A percentile compares a stretch with the other conserved stretches of the same genome.
phyloP scores from a whole-genome alignment of 2,329 filamentous ascomycete genomes.

The Cryphonectria japonica region DNA sequence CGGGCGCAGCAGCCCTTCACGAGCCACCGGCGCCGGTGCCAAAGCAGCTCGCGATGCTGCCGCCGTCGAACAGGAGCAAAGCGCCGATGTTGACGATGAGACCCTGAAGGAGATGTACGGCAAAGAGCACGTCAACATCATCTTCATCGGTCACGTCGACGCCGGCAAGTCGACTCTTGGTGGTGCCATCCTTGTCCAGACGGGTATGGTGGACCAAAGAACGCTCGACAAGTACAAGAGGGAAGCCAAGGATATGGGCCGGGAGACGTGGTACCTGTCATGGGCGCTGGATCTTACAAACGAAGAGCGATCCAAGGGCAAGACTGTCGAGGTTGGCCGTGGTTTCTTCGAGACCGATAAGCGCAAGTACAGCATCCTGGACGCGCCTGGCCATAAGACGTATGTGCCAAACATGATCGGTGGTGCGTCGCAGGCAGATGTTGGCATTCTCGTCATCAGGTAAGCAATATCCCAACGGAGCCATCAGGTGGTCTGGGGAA shows the following conservation, averaged over 20 bases:
- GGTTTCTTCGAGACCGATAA: constrained; percentile 98
- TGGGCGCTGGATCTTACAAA: constrained; percentile 98
- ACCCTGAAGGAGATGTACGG: constrained; percentile 95
- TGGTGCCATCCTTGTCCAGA: constrained; percentile 88
- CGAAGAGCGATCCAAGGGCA: constrained; percentile 94
- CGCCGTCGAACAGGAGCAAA: constrained; percentile 81
- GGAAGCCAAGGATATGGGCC: constrained; percentile 93
- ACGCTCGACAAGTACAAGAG: constrained; percentile 98
- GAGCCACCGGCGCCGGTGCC: constrained; percentile 52
- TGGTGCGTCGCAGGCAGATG: constrained; percentile 88
- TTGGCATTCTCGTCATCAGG: constrained; percentile 79
- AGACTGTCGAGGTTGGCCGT: constrained; percentile 95
- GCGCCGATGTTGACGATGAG: constrained; percentile 69
- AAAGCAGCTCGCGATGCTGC: constrained; percentile 72
- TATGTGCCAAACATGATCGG: constrained; percentile 99
- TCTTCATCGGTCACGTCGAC: constrained; percentile 98
- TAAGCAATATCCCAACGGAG: constrained; percentile 7
- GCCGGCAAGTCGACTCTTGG: constrained; percentile 97
- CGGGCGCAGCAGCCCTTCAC: constrained; percentile 80
- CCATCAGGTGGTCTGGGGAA: too few relatives aligned
- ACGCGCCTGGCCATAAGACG: constrained; percentile 96
- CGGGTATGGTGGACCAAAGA: constrained; percentile 98
- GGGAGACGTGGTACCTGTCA: constrained; percentile 98
- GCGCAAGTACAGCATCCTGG: constrained; percentile 92
- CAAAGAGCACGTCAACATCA: constrained; percentile 91